Percentiles rank a stretch among this genome's conserved stretches.
phyloP scores from a whole-genome alignment of 2,329 filamentous ascomycete species.

The Didymella sp. region DNA sequence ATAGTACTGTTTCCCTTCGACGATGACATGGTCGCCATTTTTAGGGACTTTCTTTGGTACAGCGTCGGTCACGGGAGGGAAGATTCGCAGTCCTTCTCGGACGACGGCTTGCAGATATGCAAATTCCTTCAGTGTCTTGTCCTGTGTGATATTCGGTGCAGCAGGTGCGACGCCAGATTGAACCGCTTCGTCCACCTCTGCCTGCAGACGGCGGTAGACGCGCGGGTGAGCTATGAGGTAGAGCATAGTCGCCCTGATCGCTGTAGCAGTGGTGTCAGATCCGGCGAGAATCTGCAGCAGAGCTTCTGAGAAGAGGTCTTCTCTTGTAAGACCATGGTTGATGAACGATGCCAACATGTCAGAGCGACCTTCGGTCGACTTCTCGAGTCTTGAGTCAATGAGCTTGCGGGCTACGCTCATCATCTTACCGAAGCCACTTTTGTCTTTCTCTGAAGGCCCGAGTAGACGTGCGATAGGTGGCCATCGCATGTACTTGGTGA shows the following conservation, averaged over 20 bases:
- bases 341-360: slow-evolving; percentile 64
- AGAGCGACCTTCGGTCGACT: slow-evolving; percentile 52
- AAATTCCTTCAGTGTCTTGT: slow-evolving; percentile 49
- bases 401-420: slow-evolving; percentile 28
- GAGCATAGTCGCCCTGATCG: slow-evolving; percentile 60
- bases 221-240: slow-evolving; percentile 58
- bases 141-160: slow-evolving; percentile 53
- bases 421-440: slow-evolving; percentile 33
- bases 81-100: slow-evolving; percentile 51
- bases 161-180: slow-evolving; percentile 21
- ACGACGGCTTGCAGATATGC: slow-evolving; percentile 57
- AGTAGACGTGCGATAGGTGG: slow-evolving; percentile 29
- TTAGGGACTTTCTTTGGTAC: slow-evolving; percentile 36
- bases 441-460: slow-evolving; percentile 43
- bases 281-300: slow-evolving; percentile 60
- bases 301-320: slow-evolving; percentile 51
- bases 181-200: slow-evolving; percentile 54
- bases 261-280: slow-evolving; percentile 64
- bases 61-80: slow-evolving; percentile 45
- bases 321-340: slow-evolving; percentile 51
- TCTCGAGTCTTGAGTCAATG: slow-evolving; percentile 29
- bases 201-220: slow-evolving; percentile 54
- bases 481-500: slow-evolving; percentile 26
- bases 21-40: slow-evolving; percentile 34
- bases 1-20: slow-evolving; percentile 29